A percentile compares a stretch with the other conserved stretches of the same genome.
phyloP scores from a whole-genome alignment of 352 stramenopile genomes.

The Phytophthora gonapodyides region DNA sequence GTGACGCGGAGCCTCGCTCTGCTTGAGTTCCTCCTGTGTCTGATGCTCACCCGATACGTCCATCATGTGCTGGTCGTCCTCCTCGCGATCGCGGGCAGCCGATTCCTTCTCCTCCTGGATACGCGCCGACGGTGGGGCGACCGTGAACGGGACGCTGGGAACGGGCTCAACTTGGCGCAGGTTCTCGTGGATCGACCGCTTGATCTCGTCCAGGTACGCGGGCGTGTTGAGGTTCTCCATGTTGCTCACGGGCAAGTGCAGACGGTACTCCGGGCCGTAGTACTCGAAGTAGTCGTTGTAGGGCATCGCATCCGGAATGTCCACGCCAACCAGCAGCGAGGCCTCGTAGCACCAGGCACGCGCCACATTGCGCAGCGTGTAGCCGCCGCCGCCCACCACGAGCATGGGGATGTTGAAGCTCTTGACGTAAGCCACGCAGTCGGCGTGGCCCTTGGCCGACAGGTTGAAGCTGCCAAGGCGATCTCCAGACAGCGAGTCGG shows the following conservation, averaged over 20 bases:
- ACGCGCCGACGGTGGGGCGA: conserved; percentile 62
- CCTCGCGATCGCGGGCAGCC: conserved; percentile 53
- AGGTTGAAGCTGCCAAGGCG: conserved; percentile 99
- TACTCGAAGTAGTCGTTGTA: conserved; percentile 99
- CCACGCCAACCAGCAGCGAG: conserved; percentile 92
- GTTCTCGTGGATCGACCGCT: conserved; percentile 93
- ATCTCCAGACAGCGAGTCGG: conserved; percentile 98
- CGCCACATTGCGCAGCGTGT: conserved; percentile 98
- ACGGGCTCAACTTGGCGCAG: conserved; percentile 95
- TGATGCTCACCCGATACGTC: conserved; percentile 70
- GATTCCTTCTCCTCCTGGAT: conserved; percentile 55
- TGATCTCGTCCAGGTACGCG: conserved; percentile 91
- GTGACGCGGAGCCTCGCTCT: conserved; percentile 59
- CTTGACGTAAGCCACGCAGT: conserved; percentile 97
- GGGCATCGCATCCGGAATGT: conserved; percentile 95
- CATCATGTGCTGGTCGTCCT: conserved; percentile 70
- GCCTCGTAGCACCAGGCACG: conserved; percentile 96
- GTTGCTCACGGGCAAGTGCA: conserved; percentile 96
- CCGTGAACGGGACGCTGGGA: conserved; percentile 96
- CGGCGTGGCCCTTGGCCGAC: conserved; percentile 96
- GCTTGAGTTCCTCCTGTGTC: conserved; percentile 54
- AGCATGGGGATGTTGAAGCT: conserved; percentile 97
- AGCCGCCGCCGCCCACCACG: conserved; percentile 97
- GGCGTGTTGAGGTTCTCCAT: conserved; percentile 98
- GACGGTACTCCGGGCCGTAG: conserved; percentile 97